Evolutionary conservation across 1,284 basidiomycete species (phyloP), one percentile per base, ranked within the genome.

Genomic region (Stygiomarasmius scandens): DNA sequence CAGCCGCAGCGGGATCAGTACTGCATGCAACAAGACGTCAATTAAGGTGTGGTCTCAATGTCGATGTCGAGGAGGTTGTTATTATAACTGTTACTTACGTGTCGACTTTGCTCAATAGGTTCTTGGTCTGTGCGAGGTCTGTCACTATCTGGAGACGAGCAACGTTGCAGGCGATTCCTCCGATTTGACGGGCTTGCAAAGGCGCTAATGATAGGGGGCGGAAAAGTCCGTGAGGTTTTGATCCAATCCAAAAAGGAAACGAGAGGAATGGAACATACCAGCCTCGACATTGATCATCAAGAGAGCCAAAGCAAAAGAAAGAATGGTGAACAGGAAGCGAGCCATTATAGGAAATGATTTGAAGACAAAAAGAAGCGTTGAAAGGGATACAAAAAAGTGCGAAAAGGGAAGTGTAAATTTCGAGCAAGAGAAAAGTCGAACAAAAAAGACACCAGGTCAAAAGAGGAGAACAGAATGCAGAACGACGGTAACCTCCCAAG

Each of bases 71-170:
- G 29, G 29, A 32, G 29, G 12, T 32, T 5, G 29, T n/a, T n/a
- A n/a, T n/a, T n/a, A n/a, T n/a, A n/a, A n/a, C n/a, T n/a, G n/a
- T 12, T 29, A 64, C 63, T 61, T 59, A 59, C 43, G 59, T 64
- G 52, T 61, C 55, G 51, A 75, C 64, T 24, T 62, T 62, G 48
- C 55, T 58, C 32, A 71, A 66, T 22, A 67, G 66, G 32, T 32
- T 54, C 36, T 66, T 64, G 20, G 71, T 66, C 8, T 41, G 32
- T 2, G 66, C 66, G 50, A 75, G 66, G 24, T 61, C 64, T 25
- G 59, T 62, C 43, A 74, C 72, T 57, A 73, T 75, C 55, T 66
- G 58, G 41, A 71, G 61, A 47, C 74, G 71, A 56, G 72, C 67
- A 49, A 71, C 24, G 64, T 72, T 73, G 67, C 74, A 75, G 44